These are phyloP conservation scores for Stereocaulon alpinum DNA, from an alignment of 495 filamentous ascomycete genomes.

Conservation along the genomic window DNA sequence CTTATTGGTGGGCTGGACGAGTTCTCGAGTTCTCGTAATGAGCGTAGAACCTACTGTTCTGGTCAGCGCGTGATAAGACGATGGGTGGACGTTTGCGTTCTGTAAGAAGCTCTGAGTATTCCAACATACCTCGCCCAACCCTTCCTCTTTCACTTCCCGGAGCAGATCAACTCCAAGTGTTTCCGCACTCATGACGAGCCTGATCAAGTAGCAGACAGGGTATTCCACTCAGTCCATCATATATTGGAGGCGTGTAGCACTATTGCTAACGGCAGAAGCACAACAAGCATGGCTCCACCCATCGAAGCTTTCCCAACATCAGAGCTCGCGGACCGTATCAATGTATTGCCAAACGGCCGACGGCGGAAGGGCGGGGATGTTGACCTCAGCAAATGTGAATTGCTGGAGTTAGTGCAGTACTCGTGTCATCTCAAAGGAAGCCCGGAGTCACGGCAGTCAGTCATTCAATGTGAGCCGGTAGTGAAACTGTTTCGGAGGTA, in stretches of 20 bases:
- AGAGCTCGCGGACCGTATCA: conserved; percentile 40
- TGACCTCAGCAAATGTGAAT: conserved; percentile 57
- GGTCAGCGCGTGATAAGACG: background rate
- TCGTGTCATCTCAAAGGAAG: conserved; percentile 56
- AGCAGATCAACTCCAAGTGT: conserved; percentile 53
- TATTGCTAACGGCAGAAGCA: background rate
- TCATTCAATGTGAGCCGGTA: conserved; percentile 61
- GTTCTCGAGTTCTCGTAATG: conserved; percentile 28
- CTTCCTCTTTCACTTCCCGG: conserved; percentile 51
- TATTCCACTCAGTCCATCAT: background rate
- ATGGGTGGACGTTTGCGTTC: background rate
- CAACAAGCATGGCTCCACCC: conserved; percentile 48
- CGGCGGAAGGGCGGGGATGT: conserved; percentile 42
- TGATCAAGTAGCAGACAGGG: background rate
- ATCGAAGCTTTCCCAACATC: conserved; percentile 44
- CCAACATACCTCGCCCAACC: conserved; percentile 53
- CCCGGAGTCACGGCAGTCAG: conserved; percentile 36
- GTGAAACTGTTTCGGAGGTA: conserved; percentile 73
- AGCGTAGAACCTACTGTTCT: conserved; percentile 37
- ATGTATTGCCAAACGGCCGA: conserved; percentile 36
- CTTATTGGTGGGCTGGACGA: conserved; percentile 25
- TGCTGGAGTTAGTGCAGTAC: conserved; percentile 75
- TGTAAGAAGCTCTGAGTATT: background rate
- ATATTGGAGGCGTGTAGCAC: background rate
- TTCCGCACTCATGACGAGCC: conserved; percentile 30